These are phyloP conservation scores for Diaporthe sp. DNA, from an alignment of 2,329 filamentous ascomycete genomes.

Conservation along the genomic window DNA sequence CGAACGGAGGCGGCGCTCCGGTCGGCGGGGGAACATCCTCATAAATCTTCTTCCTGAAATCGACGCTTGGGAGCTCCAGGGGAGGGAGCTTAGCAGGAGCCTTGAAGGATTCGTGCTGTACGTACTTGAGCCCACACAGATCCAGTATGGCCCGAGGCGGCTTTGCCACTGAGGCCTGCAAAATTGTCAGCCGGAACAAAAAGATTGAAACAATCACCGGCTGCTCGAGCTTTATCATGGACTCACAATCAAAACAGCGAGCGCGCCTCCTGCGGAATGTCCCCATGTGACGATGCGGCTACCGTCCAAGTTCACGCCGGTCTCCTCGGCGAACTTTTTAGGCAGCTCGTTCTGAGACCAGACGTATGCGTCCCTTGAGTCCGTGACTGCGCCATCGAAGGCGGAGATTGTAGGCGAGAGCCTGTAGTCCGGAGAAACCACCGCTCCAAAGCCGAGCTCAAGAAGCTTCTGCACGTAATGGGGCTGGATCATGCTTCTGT, in stretches of 20 bases:
- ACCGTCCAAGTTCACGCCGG: not conserved
- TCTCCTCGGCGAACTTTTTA: not conserved
- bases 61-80: not conserved
- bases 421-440: not conserved
- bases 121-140: slow-evolving; percentile 4
- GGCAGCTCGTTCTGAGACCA: not conserved
- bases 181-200: not conserved
- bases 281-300: not conserved
- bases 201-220: not conserved
- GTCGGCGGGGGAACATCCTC: not conserved
- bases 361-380: not conserved
- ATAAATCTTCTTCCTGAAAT: slow-evolving; percentile 9
- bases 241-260: not conserved
- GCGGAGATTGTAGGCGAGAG: slow-evolving; percentile 4
- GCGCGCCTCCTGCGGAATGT: slow-evolving; percentile 4
- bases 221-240: not conserved
- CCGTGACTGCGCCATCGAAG: not conserved
- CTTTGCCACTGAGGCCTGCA: not conserved
- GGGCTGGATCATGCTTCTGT: slow-evolving; percentile 5
- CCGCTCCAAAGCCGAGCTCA: not conserved
- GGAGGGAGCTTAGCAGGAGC: slow-evolving; percentile 1
- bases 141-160: not conserved
- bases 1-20: not conserved
- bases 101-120: not conserved
- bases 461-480: slow-evolving; percentile 4